A percentile compares a stretch with the other conserved stretches of the same genome.
These are phyloP conservation scores for Myotisia sp. DNA, from an alignment of 2,329 filamentous ascomycete species.

Conservation along the genomic window DNA sequence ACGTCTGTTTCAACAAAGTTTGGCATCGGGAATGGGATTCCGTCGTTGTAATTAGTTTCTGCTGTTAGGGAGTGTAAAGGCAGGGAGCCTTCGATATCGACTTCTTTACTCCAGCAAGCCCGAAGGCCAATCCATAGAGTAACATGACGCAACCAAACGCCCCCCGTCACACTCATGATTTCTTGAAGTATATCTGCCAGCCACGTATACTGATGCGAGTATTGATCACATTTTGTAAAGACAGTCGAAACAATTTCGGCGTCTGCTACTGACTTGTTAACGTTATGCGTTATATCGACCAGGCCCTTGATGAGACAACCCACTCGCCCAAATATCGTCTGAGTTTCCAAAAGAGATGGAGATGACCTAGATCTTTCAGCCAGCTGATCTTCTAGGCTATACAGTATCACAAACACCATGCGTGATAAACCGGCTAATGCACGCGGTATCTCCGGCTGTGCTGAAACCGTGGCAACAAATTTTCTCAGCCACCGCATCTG, in stretches of 20 bases:
- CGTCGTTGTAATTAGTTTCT: background rate
- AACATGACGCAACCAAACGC: slow-evolving; percentile 53
- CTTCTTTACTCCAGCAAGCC: slow-evolving; percentile 29
- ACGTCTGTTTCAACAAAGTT: slow-evolving; percentile 58
- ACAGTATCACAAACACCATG: slow-evolving; percentile 22
- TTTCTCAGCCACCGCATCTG: slow-evolving; percentile 23
- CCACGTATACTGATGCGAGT: slow-evolving; percentile 49
- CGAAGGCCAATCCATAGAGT: slow-evolving; percentile 63
- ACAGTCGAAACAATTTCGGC: slow-evolving; percentile 48
- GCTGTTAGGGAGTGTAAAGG: background rate
- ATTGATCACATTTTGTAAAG: slow-evolving; percentile 47
- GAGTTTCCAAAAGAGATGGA: slow-evolving; percentile 25
- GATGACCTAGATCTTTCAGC: slow-evolving; percentile 15
- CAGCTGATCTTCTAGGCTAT: slow-evolving; percentile 25
- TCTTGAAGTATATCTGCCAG: slow-evolving; percentile 53
- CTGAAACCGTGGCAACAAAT: slow-evolving; percentile 22
- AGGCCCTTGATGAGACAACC: slow-evolving; percentile 25
- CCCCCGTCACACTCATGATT: slow-evolving; percentile 47
- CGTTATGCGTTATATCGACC: slow-evolving; percentile 29
- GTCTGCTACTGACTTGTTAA: slow-evolving; percentile 39
- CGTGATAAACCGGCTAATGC: slow-evolving; percentile 25
- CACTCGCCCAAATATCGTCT: slow-evolving; percentile 26
- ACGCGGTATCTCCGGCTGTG: slow-evolving; percentile 17
- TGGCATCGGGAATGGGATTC: slow-evolving; percentile 38
- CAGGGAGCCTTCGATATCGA: no score